A percentile compares a stretch with the other conserved stretches of the same genome.
These are phyloP conservation scores for Pseudocercospora fuligena DNA, from an alignment of 2,329 filamentous ascomycete genomes.

Conservation along the genomic window DNA sequence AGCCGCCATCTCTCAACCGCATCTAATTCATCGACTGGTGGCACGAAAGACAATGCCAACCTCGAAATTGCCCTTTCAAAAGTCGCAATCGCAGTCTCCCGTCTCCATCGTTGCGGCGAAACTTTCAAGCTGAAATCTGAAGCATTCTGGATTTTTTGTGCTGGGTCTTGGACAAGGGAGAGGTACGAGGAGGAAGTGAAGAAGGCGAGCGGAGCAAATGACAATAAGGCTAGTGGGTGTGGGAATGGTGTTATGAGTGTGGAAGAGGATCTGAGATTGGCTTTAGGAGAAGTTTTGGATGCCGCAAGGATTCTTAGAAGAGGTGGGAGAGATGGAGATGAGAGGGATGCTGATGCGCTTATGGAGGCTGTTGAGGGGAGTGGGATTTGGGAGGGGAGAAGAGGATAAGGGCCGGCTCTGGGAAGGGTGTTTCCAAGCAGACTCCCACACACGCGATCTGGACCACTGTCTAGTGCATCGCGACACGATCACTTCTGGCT, in stretches of 20 bases:
- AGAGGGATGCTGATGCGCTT: constrained; percentile 21
- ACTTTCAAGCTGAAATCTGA: constrained; percentile 15
- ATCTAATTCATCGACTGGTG: background rate
- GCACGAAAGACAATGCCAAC: background rate
- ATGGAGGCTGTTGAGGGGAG: constrained; percentile 34
- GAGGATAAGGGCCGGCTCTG: background rate
- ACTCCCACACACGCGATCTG: too few species aligned
- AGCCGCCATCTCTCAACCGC: background rate
- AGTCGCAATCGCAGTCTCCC: constrained; percentile 25
- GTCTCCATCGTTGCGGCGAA: constrained; percentile 22
- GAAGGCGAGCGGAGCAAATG: background rate
- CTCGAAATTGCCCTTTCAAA: constrained; percentile 22
- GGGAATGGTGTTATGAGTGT: background rate
- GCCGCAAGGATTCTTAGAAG: constrained; percentile 22
- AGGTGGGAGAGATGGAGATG: constrained; percentile 13
- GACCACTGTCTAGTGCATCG: too few species aligned
- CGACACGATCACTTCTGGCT: too few species aligned
- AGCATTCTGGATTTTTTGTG: constrained; percentile 28
- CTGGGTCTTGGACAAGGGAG: constrained; percentile 20
- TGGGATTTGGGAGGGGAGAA: constrained; percentile 59
- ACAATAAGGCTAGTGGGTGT: background rate
- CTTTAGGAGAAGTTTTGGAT: constrained; percentile 19
- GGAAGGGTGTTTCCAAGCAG: too few species aligned
- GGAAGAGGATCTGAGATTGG: constrained; percentile 22
- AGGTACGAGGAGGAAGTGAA: constrained; percentile 21